These are phyloP conservation scores for Anaeramoeba ignava DNA, from an alignment of 78 protist genomes.

Conservation along the genomic window DNA sequence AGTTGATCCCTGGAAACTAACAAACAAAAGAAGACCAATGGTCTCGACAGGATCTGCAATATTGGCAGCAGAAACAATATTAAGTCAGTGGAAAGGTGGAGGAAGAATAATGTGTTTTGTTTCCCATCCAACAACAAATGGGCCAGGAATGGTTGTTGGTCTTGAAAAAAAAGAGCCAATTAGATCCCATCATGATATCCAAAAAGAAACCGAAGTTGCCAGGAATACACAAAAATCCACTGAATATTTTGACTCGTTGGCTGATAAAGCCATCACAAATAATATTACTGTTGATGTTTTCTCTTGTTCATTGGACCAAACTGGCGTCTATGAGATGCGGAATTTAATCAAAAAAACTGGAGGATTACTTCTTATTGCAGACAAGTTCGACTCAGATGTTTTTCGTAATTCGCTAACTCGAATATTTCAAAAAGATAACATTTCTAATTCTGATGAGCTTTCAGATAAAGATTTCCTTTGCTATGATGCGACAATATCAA, in stretches of 20 bases:
- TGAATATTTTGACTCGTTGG: neutral
- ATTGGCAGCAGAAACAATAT: conserved; percentile 9
- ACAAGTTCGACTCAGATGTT: neutral
- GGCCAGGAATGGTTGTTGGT: conserved; percentile 11
- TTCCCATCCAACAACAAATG: neutral
- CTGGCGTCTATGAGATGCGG: conserved; percentile 17
- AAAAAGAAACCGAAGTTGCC: neutral
- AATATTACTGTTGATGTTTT: conserved; percentile 6
- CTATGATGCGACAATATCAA: neutral
- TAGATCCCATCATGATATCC: neutral
- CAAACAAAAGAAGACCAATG: neutral
- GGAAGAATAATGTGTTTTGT: conserved; percentile 4
- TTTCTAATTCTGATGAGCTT: neutral
- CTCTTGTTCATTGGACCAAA: conserved; percentile 7
- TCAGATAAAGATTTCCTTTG: neutral
- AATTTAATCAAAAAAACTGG: neutral
- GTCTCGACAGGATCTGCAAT: conserved; percentile 12
- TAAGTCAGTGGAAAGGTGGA: neutral
- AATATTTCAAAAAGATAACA: neutral
- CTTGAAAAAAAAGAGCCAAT: neutral
- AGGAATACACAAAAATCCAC: neutral
- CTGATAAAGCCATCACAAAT: neutral
- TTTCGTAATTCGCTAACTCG: neutral
- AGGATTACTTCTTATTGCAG: neutral
- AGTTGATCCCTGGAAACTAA: conserved; percentile 84